A percentile compares a stretch with the other conserved stretches of the same genome.
These are phyloP conservation scores for Fragaria ananassa DNA, from an alignment of 306 rosid species.

Conservation along the genomic window DNA sequence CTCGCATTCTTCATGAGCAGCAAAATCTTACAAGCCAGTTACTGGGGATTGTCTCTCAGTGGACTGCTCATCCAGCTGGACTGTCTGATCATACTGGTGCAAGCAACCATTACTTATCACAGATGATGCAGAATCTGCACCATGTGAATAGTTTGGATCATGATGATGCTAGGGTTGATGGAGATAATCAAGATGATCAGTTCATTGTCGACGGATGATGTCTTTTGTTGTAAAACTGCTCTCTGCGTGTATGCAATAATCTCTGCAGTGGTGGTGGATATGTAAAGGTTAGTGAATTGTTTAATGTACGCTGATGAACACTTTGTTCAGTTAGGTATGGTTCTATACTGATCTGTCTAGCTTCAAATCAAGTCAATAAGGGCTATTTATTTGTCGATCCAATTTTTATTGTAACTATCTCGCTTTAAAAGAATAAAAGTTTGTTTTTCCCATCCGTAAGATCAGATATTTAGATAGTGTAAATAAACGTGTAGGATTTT, in stretches of 20 bases:
- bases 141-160: constrained; percentile 86
- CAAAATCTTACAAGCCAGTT: constrained; percentile 76
- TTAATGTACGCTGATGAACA: constrained; percentile 41
- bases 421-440: constrained; percentile 17
- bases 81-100: constrained; percentile 85
- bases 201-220: constrained; percentile 81
- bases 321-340: constrained; percentile 38
- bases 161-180: constrained; percentile 79
- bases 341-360: constrained; percentile 44
- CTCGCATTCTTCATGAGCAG: constrained; percentile 84
- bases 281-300: constrained; percentile 48
- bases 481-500: background rate
- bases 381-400: constrained; percentile 15
- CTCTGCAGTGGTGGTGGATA: constrained; percentile 31
- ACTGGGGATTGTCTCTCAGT: constrained; percentile 82
- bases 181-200: constrained; percentile 91
- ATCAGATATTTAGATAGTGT: background rate
- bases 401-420: constrained; percentile 46
- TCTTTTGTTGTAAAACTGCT: constrained; percentile 16
- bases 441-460: background rate
- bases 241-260: constrained; percentile 27
- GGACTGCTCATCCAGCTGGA: constrained; percentile 83
- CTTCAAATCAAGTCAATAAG: constrained; percentile 25
- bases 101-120: constrained; percentile 85
- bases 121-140: constrained; percentile 95